Conservation (phyloP, 768 basidiomycete species). For the Leccinellum albellum region DNA sequence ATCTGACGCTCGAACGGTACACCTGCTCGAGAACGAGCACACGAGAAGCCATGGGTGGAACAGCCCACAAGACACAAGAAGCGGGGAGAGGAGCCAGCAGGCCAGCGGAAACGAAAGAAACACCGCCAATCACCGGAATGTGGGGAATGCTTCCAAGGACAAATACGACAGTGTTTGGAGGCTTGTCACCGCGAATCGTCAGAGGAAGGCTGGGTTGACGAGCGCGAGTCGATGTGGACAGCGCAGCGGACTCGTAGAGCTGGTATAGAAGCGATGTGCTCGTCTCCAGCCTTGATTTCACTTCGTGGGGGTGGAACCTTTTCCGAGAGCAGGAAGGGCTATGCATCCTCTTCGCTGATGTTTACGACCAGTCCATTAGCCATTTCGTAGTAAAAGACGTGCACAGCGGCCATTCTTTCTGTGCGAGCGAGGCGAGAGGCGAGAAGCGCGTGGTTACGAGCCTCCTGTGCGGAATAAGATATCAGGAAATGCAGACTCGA, state of each 20-base stretch:
- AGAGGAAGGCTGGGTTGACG: constrained; percentile 61
- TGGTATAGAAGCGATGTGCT: constrained; percentile 37
- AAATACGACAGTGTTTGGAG: constrained; percentile 68
- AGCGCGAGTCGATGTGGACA: constrained; percentile 60
- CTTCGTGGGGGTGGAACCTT: constrained; percentile 28
- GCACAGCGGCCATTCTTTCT: constrained; percentile 76
- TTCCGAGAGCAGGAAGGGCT: constrained; percentile 55
- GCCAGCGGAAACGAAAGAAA: constrained; percentile 60
- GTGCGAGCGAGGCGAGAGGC: constrained; percentile 74
- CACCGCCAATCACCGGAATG: constrained; percentile 46
- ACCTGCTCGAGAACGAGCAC: constrained; percentile 84
- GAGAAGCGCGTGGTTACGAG: constrained; percentile 86
- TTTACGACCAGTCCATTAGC: constrained; percentile 42
- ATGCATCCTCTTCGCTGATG: constrained; percentile 55
- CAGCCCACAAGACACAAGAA: constrained; percentile 49
- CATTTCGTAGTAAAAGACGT: constrained; percentile 68
- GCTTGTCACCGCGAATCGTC: constrained; percentile 44
- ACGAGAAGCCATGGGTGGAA: constrained; percentile 60
- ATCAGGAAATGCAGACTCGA: constrained; percentile 82
- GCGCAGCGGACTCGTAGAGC: constrained; percentile 64
- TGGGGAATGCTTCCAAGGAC: constrained; percentile 55
- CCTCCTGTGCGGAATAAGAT: constrained; percentile 72
- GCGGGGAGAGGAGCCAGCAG: constrained; percentile 68
- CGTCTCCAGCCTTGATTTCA: constrained; percentile 25
- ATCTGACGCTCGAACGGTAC: constrained; percentile 72